Evolutionary conservation across 805 yeast species (phyloP).

Genomic region (Maudiozyma bulderi): DNA sequence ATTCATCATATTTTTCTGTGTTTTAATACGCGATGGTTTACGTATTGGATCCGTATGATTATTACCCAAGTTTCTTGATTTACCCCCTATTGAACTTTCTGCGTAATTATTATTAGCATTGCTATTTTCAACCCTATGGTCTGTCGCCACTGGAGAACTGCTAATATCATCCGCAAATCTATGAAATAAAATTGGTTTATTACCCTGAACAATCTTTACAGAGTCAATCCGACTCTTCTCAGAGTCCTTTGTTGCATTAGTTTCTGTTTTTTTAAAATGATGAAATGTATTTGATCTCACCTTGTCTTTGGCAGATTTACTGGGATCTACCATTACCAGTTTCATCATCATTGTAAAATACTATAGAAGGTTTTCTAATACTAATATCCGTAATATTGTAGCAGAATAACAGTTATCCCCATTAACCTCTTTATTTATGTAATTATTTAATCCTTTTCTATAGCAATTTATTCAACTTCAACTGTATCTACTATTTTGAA

Average conservation of each 20-base stretch:
- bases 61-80: no score
- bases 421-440: neutral
- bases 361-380: no score
- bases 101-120: no score
- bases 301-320: slow-evolving; percentile 7
- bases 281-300: slow-evolving; percentile 8
- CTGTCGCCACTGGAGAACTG: neutral
- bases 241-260: neutral
- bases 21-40: no score
- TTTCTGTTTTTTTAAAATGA: slow-evolving; percentile 3
- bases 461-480: neutral
- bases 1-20: neutral
- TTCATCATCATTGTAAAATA: slow-evolving; percentile 4
- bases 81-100: no score
- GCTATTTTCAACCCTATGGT: no score
- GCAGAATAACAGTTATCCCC: neutral
- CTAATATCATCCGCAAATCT: neutral
- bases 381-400: neutral
- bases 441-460: neutral
- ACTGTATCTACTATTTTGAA: neutral
- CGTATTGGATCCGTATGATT: no score
- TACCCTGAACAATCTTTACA: neutral
- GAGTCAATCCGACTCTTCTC: neutral
- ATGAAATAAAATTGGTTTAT: slow-evolving; percentile 2
- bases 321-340: slow-evolving; percentile 10